Evolutionary conservation across 495 filamentous ascomycete species (phyloP), one percentile per base, ranked within the genome.

Genomic region (Podospora bellae-mahoneyi): DNA sequence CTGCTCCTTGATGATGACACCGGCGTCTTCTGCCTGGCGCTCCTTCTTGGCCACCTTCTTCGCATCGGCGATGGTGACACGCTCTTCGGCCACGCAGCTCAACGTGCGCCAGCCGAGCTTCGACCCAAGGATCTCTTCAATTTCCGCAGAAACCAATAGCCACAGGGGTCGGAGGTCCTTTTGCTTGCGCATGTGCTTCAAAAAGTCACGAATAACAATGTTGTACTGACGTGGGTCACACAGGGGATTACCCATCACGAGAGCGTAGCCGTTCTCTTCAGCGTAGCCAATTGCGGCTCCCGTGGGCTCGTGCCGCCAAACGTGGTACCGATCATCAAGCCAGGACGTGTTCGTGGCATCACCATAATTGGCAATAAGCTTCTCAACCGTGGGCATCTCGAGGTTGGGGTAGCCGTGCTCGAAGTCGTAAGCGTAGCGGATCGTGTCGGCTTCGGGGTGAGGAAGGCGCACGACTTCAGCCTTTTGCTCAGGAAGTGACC

Each of bases 341-440:
- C 91, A 96, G 1, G 91, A 92, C 0, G 92, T 96, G 69, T 94
- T 92, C 16, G 92, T 91, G 18, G 92, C 91, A 75, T 95, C 92
- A 61, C 92, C 92, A 69, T 96, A 96, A 78, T 95, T 96, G 68
- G 90, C 91, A 73, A 95, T 89, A 60, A 95, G 85, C 68, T 94
- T 88, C 72, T 92, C 91, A 26, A 96, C 75, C 5, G 90, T 83
- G 60, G 92, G 92, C 30, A 91, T 80, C 63, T 88, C 83, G 2
- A 83, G 81, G 55, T 59, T 70, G 15, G 64, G 64, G 79, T 82
- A 48, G 68, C 73, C 64, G 74, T 84, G 69, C 61, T 77, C 74
- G 15, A 70, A 80, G 58, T 79, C 71, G 60, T 78, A 76, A 0
- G 73, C 87, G 82, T 74, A 91, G 77, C 78, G 79, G 66, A 91